Conservation (phyloP, 139 green algal genomes). For the Coelastrella sp. region DNA sequence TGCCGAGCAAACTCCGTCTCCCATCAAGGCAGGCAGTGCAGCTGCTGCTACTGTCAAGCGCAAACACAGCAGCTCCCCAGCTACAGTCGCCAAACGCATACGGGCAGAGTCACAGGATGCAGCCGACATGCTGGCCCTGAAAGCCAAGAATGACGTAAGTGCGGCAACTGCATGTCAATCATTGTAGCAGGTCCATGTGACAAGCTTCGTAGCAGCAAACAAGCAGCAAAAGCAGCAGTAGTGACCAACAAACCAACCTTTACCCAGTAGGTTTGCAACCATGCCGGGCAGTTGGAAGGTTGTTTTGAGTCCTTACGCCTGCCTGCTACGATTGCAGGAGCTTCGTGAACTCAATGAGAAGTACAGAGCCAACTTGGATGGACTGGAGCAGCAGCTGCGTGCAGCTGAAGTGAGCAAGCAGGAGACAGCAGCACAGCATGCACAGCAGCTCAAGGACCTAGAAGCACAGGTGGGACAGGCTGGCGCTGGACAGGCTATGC, state of each 20-base stretch:
- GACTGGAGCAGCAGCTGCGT: not conserved
- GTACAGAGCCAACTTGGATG: not conserved
- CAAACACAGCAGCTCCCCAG: not conserved
- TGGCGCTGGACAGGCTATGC: not conserved
- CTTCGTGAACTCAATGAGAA: not conserved
- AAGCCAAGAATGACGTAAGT: not conserved
- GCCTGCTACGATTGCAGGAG: not conserved
- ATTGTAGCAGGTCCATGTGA: too few relatives aligned
- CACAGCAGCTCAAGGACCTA: not conserved
- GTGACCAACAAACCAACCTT: too few relatives aligned
- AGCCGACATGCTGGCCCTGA: not conserved
- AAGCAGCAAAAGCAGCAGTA: too few relatives aligned
- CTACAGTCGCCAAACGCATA: not conserved
- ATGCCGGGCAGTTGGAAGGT: too few relatives aligned
- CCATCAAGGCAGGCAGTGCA: not conserved
- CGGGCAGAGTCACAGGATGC: not conserved
- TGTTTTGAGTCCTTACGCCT: not conserved
- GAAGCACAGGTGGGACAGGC: conserved; percentile 12
- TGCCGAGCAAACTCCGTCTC: not conserved
- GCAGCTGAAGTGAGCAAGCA: not conserved
- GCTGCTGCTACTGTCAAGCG: not conserved
- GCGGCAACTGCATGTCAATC: too few relatives aligned
- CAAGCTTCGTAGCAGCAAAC: too few relatives aligned
- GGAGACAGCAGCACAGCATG: not conserved
- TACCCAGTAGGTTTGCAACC: too few relatives aligned